Evolutionary conservation across 768 basidiomycete genomes (phyloP).

Genomic region (Candolleomyces efflorescens): DNA sequence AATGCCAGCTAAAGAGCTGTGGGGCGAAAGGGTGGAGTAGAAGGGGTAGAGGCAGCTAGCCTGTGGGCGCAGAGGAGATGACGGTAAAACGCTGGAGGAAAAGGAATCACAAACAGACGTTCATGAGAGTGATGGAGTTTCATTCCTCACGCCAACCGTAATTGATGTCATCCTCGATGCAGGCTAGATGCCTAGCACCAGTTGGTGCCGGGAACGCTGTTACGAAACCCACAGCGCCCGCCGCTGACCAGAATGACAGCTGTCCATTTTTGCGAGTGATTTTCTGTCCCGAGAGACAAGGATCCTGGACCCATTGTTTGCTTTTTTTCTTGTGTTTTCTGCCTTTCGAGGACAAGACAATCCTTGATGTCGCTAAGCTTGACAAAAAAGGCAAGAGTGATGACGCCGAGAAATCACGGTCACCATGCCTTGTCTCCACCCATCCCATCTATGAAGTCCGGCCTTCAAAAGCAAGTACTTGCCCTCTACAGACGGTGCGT

Average conservation of each 20-base stretch:
- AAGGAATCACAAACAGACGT: neutral
- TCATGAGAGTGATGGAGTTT: neutral
- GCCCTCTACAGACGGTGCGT: slow-evolving; percentile 39
- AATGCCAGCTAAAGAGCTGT: slow-evolving; percentile 19
- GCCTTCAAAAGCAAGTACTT: slow-evolving; percentile 51
- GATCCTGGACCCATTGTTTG: neutral
- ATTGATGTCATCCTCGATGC: neutral
- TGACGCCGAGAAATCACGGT: too few relatives aligned
- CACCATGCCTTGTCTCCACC: too few relatives aligned
- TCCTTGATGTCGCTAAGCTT: too few relatives aligned
- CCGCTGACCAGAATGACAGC: too few relatives aligned
- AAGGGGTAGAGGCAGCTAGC: neutral
- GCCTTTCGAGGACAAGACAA: too few relatives aligned
- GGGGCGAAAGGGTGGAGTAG: neutral
- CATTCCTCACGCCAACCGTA: neutral
- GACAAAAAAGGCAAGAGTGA: too few relatives aligned
- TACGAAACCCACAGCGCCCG: too few relatives aligned
- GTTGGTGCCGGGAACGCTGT: too few relatives aligned
- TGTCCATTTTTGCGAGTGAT: too few relatives aligned
- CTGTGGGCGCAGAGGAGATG: neutral
- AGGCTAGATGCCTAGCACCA: too few relatives aligned
- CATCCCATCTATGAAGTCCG: slow-evolving; percentile 25
- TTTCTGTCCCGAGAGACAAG: neutral
- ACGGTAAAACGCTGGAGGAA: neutral
- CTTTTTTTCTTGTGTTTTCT: too few relatives aligned